Evolutionary conservation across 129 eudicot species (phyloP), one percentile per base, ranked within the genome.

Genomic region (Chrysanthemum seticuspe): DNA sequence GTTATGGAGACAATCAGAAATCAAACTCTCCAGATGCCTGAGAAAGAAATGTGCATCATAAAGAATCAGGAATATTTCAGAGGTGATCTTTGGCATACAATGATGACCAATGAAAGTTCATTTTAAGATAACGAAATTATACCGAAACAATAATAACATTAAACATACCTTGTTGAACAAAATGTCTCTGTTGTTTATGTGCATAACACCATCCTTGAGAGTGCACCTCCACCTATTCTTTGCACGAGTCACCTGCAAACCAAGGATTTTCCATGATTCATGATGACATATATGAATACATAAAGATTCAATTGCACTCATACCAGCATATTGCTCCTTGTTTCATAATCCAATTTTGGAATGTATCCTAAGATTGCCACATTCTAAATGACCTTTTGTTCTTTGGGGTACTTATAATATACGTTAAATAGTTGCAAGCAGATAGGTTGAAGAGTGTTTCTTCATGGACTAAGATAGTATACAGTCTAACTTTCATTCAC

Each of bases 161-260:
- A 40, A 70, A 71, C 72, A 27, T n/a, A 93, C 99, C 99, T 94
- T 90, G 62, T 94, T 94, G 87, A 94, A 94, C 80, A 94, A 79
- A 61, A 95, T 85, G 80, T 94, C 97, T 61, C 85, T 88, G 79
- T 88, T 80, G 83, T 90, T 90, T 79, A 84, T 83, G 76, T 86
- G 99, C 97, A 95, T 95, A 57, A 95, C 91, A 74, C 99, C 99
- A 80, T 90, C 97, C 87, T 95, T 95, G 61, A 95, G 86, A 50
- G 92, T 88, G 86, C 99, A 95, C 76, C 90, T 95, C 99, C 99
- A 95, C 86, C 93, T 79, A 88, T 96, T 95, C 87, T 90, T 95
- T 74, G 99, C 88, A 54, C 99, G 88, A 2, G 99, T 95, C 73
- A 95, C 99, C 99, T 95, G 69, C 34, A 56, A 10, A 61, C 75